Evolutionary conservation across 495 filamentous ascomycete genomes (phyloP).

Genomic region (Annulohypoxylon maeteangense): DNA sequence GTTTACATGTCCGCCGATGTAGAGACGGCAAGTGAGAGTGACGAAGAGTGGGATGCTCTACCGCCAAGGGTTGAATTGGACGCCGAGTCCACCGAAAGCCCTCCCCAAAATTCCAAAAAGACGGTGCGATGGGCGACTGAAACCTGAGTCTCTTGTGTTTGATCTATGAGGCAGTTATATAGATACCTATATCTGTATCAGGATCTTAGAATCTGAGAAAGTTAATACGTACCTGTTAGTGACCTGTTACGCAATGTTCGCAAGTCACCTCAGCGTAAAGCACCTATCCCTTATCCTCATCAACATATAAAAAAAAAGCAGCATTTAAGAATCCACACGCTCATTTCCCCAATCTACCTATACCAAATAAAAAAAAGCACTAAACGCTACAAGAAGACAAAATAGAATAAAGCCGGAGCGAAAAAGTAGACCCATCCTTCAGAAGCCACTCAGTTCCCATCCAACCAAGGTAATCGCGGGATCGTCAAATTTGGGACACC

Average conservation of each 20-base stretch:
- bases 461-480: slow-evolving; percentile 13
- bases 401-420: not conserved
- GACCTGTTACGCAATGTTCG: not conserved
- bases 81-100: not conserved
- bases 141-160: not conserved
- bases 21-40: not conserved
- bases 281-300: not conserved
- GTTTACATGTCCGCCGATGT: not conserved
- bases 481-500: slow-evolving; percentile 20
- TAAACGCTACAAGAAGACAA: slow-evolving; percentile 3
- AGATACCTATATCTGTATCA: not conserved
- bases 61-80: not conserved
- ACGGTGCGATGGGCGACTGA: not conserved
- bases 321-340: slow-evolving; percentile 1
- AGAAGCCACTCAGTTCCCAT: not conserved
- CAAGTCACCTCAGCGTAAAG: not conserved
- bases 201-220: not conserved
- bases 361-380: not conserved
- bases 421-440: not conserved
- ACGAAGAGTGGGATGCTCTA: not conserved
- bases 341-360: slow-evolving; percentile 2
- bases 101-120: not conserved
- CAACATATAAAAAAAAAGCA: not conserved
- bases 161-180: not conserved
- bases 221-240: not conserved